Percentiles rank a stretch among this genome's conserved stretches.
Conservation (phyloP, 2,329 filamentous ascomycete species). For the Pseudohalonectria lignicola region DNA sequence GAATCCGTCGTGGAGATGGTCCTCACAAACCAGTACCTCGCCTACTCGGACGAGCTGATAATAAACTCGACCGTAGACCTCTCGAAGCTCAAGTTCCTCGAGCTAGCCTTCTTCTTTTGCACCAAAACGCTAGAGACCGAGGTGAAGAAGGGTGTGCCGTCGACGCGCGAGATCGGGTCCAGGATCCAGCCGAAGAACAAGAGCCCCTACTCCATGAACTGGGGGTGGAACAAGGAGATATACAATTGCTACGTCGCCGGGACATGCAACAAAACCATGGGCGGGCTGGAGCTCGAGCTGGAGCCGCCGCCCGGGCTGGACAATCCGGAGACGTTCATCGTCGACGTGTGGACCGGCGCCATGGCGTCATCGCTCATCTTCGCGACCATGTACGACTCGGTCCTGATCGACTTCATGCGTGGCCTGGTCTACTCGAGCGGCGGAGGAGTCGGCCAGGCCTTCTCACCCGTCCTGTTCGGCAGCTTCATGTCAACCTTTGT, state of each 20-base stretch:
- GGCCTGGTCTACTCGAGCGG: slow-evolving; percentile 9
- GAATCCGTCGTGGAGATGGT: slow-evolving; percentile 7
- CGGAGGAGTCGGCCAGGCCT: slow-evolving; percentile 8
- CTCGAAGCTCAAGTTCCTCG: slow-evolving; percentile 9
- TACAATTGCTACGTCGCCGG: slow-evolving; percentile 7
- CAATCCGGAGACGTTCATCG: slow-evolving; percentile 2
- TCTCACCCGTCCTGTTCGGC: slow-evolving; percentile 7
- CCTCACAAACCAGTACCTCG: slow-evolving; percentile 9
- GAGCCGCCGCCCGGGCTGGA: slow-evolving; percentile 3
- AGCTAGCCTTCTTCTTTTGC: slow-evolving; percentile 11
- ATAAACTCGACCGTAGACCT: slow-evolving; percentile 5
- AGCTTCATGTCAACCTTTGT: slow-evolving; percentile 6
- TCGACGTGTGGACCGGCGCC: slow-evolving; percentile 9
- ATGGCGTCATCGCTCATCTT: slow-evolving; percentile 4
- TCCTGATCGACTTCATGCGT: slow-evolving; percentile 7
- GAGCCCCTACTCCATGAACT: slow-evolving; percentile 4
- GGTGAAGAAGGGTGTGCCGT: slow-evolving; percentile 2
- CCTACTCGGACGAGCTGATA: slow-evolving; percentile 8
- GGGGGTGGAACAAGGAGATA: slow-evolving; percentile 5
- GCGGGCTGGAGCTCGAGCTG: slow-evolving; percentile 3
- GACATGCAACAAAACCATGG: slow-evolving; percentile 9
- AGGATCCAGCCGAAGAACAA: not conserved
- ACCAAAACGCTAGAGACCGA: slow-evolving; percentile 8
- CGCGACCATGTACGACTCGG: slow-evolving; percentile 8
- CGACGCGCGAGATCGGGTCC: not conserved